A percentile compares a stretch with the other conserved stretches of the same genome.
Evolutionary conservation across 352 stramenopile genomes (phyloP).

Genomic region (Globisporangium orthogonon): DNA sequence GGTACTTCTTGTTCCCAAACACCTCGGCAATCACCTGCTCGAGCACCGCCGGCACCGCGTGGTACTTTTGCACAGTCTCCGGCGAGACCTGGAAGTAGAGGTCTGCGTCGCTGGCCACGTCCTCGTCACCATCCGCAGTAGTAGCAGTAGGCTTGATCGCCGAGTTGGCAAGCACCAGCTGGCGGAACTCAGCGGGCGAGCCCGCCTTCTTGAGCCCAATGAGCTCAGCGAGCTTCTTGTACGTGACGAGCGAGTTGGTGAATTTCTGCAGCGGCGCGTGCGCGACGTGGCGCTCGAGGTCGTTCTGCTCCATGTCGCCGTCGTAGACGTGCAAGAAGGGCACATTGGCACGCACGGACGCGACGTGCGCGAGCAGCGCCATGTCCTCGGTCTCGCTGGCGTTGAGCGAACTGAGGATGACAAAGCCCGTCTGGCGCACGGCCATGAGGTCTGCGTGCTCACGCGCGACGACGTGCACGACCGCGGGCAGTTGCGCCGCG

Average conservation of each 20-base stretch:
- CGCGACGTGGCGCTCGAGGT: constrained; percentile 47
- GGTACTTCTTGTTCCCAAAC: constrained; percentile 75
- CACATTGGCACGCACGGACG: constrained; percentile 85
- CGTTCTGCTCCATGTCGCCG: constrained; percentile 87
- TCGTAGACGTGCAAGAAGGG: constrained; percentile 94
- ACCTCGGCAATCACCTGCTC: constrained; percentile 81
- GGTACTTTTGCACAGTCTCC: constrained; percentile 81
- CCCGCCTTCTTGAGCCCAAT: constrained; percentile 47
- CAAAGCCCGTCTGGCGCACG: constrained; percentile 85
- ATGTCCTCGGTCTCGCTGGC: constrained; percentile 90
- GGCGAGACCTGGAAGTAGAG: constrained; percentile 91
- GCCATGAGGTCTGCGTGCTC: constrained; percentile 93
- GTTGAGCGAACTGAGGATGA: constrained; percentile 85
- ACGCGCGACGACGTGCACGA: constrained; percentile 88
- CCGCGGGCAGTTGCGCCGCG: constrained; percentile 70
- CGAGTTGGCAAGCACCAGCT: constrained; percentile 56
- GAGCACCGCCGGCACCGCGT: constrained; percentile 52
- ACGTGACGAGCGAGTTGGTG: constrained; percentile 54
- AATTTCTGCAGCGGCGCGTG: constrained; percentile 41
- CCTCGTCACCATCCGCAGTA: constrained; percentile 14
- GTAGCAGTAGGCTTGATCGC: constrained; percentile 13
- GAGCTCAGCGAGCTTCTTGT: constrained; percentile 61
- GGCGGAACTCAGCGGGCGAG: constrained; percentile 44
- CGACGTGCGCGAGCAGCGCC: constrained; percentile 86
- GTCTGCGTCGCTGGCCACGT: constrained; percentile 62